Evolutionary conservation across 371 early-diverging fungal genomes (phyloP).

Genomic region (Mucor velutinosus): DNA sequence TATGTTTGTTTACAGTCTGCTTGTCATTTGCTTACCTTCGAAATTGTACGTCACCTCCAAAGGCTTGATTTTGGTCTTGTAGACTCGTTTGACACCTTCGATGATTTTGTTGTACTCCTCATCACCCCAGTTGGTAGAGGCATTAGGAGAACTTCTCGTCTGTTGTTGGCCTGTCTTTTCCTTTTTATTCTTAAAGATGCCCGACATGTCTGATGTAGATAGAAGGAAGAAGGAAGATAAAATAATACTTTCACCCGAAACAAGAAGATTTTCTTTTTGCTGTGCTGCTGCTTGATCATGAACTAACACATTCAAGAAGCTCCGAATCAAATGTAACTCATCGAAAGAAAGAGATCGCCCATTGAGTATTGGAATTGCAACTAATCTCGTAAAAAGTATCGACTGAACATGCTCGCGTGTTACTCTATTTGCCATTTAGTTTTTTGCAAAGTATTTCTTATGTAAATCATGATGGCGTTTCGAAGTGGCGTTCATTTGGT

Average conservation of each 20-base stretch:
- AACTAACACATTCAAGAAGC: neutral
- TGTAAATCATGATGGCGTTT: no score
- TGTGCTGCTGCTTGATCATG: neutral
- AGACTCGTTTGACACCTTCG: slow-evolving; percentile 66
- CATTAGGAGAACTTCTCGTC: neutral
- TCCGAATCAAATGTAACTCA: neutral
- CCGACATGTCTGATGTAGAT: neutral
- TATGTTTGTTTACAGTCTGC: neutral
- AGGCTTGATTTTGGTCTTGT: slow-evolving; percentile 72
- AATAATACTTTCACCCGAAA: neutral
- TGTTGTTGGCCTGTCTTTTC: neutral
- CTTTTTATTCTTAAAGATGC: neutral
- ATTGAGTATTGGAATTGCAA: neutral
- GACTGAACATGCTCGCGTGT: no score
- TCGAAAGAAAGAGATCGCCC: neutral
- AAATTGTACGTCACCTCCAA: slow-evolving; percentile 78
- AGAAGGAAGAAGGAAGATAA: neutral
- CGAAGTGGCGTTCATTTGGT: no score
- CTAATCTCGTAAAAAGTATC: neutral
- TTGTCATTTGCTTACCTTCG: slow-evolving; percentile 46
- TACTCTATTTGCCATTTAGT: no score
- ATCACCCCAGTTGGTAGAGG: slow-evolving; percentile 21
- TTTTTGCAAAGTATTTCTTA: no score
- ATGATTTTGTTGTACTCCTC: slow-evolving; percentile 64
- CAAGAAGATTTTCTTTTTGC: neutral